Percentiles rank a stretch among this genome's conserved stretches.
Evolutionary conservation across 306 rosid genomes (phyloP).

Genomic region (Prinsepia uniflora): DNA sequence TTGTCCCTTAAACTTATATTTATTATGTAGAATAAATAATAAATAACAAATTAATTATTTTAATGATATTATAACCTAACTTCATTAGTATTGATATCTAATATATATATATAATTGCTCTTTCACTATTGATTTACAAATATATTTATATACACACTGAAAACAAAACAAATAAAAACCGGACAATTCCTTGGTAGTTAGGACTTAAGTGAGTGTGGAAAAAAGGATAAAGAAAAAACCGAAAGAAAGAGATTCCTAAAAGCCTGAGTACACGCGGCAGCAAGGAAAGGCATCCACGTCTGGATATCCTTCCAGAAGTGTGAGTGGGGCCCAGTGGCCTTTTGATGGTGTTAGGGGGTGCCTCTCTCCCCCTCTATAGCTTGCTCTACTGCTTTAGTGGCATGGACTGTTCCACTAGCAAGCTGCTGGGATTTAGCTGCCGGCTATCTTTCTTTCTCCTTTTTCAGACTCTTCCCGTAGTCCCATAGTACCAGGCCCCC

Average conservation of each 20-base stretch:
- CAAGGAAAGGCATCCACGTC: slow-evolving; percentile 27
- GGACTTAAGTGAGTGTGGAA: background rate
- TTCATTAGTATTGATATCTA: too few species aligned
- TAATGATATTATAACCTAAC: too few species aligned
- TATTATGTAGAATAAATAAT: too few species aligned
- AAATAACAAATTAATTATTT: too few species aligned
- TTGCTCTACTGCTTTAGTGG: too few species aligned
- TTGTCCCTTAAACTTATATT: too few species aligned
- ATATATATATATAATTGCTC: too few species aligned
- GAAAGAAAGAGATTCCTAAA: slow-evolving; percentile 24
- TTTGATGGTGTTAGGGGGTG: background rate
- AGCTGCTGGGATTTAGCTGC: background rate
- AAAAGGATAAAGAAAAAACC: background rate
- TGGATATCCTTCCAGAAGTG: slow-evolving; percentile 22
- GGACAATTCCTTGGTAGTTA: slow-evolving; percentile 9
- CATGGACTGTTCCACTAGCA: background rate
- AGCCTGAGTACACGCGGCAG: slow-evolving; percentile 31
- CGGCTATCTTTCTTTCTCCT: background rate
- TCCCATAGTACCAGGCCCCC: too few species aligned
- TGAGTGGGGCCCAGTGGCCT: slow-evolving; percentile 19
- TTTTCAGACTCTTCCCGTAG: background rate
- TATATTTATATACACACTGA: too few species aligned
- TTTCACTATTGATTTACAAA: too few species aligned
- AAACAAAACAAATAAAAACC: too few species aligned
- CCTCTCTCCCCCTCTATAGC: too few species aligned